Base-by-base conservation (phyloP, 352 stramenopile species). In the Hyaloperonospora brassicae region DNA sequence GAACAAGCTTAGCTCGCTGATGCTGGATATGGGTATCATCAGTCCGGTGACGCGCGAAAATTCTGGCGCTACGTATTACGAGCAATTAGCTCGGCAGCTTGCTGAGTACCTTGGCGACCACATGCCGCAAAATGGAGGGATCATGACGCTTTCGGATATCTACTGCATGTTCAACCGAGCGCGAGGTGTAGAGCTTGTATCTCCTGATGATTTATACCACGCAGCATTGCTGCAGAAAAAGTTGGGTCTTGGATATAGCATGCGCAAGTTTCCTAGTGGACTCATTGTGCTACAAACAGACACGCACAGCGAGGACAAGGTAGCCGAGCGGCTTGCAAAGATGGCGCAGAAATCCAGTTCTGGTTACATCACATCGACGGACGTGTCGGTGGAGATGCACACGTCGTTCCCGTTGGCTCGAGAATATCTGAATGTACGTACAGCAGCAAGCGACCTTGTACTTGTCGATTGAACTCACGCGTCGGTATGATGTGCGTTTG, bases 131-230 rank as follows among this genome's bases (percentile, higher is more conserved):
- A 86, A 95, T 58, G 93, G 92, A 35, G 95, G 96, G 11, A 97
- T 99, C 64, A 97, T 99, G 82, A 98, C 95, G 22, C 73, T 99
- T 5, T 98, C 96, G 23, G 97, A 99, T 79, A 93, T 98, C 43
- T 99, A 98, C 71, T 99, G 95, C 64, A 87, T 99, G 55, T 98
- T 98, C 57, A 99, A 99, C 77, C 86, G 95, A 54, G 96, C 96
- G 23, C 83, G 96, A 4, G 97, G 95, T 4, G 96, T 97, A 2
- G 96, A 98, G 61, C 72, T 99, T 38, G 88, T 99, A 45, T 98
- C 95, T 24, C 97, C 97, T 0, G 93, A 98, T 46, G 96, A 99
- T 84, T 65, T 99, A 17, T 89, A 97, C 41, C 84, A 97, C 36
- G 94, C 93, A 24, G 77, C 85, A 30, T 50, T 78, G 40, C 64